Conservation (phyloP, 495 filamentous ascomycete species). For the Wilcoxina mikolae region DNA sequence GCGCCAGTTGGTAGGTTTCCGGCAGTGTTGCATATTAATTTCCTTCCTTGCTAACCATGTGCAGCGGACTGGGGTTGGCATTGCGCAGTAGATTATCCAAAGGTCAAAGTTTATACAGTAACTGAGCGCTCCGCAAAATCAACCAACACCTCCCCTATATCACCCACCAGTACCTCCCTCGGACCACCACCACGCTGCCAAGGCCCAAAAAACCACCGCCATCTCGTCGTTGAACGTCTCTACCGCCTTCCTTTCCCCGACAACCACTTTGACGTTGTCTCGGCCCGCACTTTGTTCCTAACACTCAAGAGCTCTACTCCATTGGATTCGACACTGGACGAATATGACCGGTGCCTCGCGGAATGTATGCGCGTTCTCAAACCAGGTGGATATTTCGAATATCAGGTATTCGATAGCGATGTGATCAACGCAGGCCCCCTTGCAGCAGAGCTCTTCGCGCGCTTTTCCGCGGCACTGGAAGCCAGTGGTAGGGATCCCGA, state of each 20-base stretch:
- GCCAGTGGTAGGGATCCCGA: conserved; percentile 74
- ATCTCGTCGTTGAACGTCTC: conserved; percentile 55
- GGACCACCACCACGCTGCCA: conserved; percentile 46
- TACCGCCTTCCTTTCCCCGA: conserved; percentile 75
- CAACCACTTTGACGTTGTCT: conserved; percentile 83
- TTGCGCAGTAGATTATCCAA: conserved; percentile 65
- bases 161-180: conserved; percentile 40
- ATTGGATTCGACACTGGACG: conserved; percentile 44
- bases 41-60: not conserved
- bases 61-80: conserved; percentile 82
- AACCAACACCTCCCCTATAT: conserved; percentile 41
- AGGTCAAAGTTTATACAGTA: conserved; percentile 74
- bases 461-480: conserved; percentile 77
- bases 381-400: conserved; percentile 86
- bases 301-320: conserved; percentile 53
- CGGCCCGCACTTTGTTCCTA: conserved; percentile 71
- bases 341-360: conserved; percentile 69
- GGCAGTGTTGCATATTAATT: not conserved
- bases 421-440: conserved; percentile 67
- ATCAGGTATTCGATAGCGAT: conserved; percentile 73
- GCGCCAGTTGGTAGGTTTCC: conserved; percentile 25
- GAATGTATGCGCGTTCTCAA: conserved; percentile 86
- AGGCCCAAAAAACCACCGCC: conserved; percentile 76
- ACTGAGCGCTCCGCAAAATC: conserved; percentile 41
- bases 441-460: conserved; percentile 63